phyloP scores from a whole-genome alignment of 1,284 basidiomycete species.

The Cryptococcus floricola region DNA sequence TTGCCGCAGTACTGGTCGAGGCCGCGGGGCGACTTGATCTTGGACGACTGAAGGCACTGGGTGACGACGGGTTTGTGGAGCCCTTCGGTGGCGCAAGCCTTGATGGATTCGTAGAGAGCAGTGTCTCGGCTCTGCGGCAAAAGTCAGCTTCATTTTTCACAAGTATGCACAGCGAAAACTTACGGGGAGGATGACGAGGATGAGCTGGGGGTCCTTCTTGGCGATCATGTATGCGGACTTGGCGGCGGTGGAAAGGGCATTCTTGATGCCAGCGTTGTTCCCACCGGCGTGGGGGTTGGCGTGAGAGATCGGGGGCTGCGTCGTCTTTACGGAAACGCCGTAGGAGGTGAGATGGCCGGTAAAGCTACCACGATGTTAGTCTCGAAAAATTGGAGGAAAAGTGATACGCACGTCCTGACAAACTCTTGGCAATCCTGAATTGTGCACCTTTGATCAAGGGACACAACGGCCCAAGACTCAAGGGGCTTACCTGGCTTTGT shows the following conservation, averaged over 20 bases:
- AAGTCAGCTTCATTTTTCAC: neutral
- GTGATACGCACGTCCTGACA: neutral
- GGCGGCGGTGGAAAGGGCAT: constrained; percentile 26
- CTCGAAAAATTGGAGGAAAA: neutral
- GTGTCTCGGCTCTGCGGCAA: constrained; percentile 24
- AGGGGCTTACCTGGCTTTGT: constrained; percentile 38
- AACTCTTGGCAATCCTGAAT: constrained; percentile 10
- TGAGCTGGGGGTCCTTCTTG: constrained; percentile 41
- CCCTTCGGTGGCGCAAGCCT: constrained; percentile 43
- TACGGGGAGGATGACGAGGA: constrained; percentile 44
- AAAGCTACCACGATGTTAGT: too few relatives aligned
- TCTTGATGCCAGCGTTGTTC: constrained; percentile 5
- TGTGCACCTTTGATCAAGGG: constrained; percentile 29
- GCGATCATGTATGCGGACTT: constrained; percentile 33
- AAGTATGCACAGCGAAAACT: constrained; percentile 10
- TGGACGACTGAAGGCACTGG: constrained; percentile 47
- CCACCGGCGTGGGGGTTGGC: neutral
- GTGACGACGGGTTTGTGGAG: constrained; percentile 38
- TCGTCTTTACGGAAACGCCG: constrained; percentile 33
- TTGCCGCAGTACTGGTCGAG: constrained; percentile 51
- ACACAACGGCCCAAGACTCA: constrained; percentile 46
- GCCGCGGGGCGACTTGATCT: constrained; percentile 37
- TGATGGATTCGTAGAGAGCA: constrained; percentile 51
- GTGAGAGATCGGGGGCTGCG: constrained; percentile 21
- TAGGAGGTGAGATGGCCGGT: constrained; percentile 12